Evolutionary conservation across 805 yeast genomes (phyloP).

Genomic region (Phaffomyces antillensis): DNA sequence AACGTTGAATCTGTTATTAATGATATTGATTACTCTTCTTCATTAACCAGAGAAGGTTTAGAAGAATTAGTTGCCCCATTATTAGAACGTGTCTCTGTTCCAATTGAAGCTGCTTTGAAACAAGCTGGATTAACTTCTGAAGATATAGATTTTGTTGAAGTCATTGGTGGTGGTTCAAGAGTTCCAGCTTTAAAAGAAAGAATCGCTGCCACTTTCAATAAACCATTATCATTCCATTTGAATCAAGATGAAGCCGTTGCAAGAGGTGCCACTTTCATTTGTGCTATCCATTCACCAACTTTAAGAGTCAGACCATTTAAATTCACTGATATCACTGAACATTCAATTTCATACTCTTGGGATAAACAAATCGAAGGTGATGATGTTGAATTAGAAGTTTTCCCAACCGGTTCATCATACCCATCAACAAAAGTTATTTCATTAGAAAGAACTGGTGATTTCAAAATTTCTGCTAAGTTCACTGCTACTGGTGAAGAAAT

Average conservation of each 20-base stretch:
- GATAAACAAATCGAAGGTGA: conserved; percentile 87
- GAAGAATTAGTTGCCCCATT: conserved; percentile 85
- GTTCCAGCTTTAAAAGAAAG: conserved; percentile 87
- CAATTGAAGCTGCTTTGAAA: conserved; percentile 75
- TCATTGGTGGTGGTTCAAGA: conserved; percentile 98
- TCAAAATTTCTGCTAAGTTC: conserved; percentile 79
- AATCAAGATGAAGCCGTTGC: conserved; percentile 99
- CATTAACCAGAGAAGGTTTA: conserved; percentile 82
- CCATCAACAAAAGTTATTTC: conserved; percentile 96
- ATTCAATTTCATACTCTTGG: conserved; percentile 94
- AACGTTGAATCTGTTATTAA: conserved; percentile 95
- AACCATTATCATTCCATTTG: conserved; percentile 84
- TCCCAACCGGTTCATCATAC: conserved; percentile 88
- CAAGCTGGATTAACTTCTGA: conserved; percentile 66
- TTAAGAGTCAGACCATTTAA: conserved; percentile 98
- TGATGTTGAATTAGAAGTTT: conserved; percentile 87
- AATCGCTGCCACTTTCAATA: conserved; percentile 73
- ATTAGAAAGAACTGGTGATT: conserved; percentile 84
- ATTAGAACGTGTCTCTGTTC: conserved; percentile 65
- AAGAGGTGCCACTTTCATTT: conserved; percentile 97
- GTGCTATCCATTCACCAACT: conserved; percentile 99
- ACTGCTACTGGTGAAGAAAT: conserved; percentile 64
- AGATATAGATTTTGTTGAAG: conserved; percentile 86
- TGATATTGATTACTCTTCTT: conserved; percentile 90
- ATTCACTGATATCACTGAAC: conserved; percentile 89